These are phyloP conservation scores for Acorus gramineus DNA, from an alignment of 106 monocot genomes.

Conservation along the genomic window DNA sequence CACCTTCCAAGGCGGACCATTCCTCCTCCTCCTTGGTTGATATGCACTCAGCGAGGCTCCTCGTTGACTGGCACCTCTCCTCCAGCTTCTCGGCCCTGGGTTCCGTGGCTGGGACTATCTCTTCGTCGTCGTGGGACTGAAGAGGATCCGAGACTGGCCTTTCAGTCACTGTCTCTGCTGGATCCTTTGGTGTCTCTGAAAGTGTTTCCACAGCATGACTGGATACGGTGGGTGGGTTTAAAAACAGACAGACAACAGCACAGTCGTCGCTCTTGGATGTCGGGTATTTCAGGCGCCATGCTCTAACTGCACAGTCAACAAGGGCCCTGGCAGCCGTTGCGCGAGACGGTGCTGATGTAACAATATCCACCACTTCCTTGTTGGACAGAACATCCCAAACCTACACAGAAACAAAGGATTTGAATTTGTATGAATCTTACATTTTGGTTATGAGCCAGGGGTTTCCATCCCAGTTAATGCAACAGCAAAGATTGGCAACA, in stretches of 20 bases:
- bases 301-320: conserved; percentile 56
- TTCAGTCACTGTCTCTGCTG: conserved; percentile 4
- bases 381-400: conserved; percentile 92
- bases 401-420: conserved; percentile 16
- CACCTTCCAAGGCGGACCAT: conserved; percentile 85
- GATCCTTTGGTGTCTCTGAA: not conserved
- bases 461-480: too few relatives aligned
- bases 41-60: conserved; percentile 72
- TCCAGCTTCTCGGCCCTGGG: conserved; percentile 12
- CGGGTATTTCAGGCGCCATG: conserved; percentile 60
- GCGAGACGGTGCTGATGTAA: conserved; percentile 51
- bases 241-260: conserved; percentile 64
- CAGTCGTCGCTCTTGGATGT: conserved; percentile 75
- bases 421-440: too few relatives aligned
- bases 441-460: too few relatives aligned
- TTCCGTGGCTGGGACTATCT: conserved; percentile 38
- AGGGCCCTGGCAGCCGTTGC: conserved; percentile 61
- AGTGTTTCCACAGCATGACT: conserved; percentile 10
- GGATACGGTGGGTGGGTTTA: conserved; percentile 18
- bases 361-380: conserved; percentile 69
- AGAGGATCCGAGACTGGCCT: not conserved
- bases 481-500: too few relatives aligned
- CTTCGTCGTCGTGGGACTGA: conserved; percentile 13
- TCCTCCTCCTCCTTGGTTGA: conserved; percentile 64
- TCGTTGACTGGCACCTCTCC: conserved; percentile 48